Conservation (phyloP, 1,139 yeast genomes). For the Blastobotrys capitulatus region DNA sequence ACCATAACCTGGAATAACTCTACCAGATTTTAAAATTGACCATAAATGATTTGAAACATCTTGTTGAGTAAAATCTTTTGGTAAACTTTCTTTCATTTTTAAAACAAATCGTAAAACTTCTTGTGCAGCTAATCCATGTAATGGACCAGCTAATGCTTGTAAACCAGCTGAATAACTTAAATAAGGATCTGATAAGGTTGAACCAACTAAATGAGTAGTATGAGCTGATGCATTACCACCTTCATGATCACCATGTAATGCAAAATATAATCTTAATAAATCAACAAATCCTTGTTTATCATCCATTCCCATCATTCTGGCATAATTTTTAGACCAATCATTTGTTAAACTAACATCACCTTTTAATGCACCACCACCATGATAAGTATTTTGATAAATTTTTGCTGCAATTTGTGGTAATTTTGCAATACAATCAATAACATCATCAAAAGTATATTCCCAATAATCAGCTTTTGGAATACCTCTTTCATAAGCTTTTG, state of each 20-base stretch:
- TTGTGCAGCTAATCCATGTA: constrained; percentile 98
- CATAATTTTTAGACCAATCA: constrained; percentile 91
- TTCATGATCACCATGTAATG: constrained; percentile 97
- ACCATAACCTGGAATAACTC: constrained; percentile 98
- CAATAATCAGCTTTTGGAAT: constrained; percentile 84
- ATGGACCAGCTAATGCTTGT: constrained; percentile 97
- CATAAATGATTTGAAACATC: constrained; percentile 89
- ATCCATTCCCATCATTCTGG: constrained; percentile 78
- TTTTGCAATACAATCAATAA: constrained; percentile 82
- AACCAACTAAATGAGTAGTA: constrained; percentile 96
- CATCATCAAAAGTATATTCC: constrained; percentile 90
- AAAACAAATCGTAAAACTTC: constrained; percentile 93
- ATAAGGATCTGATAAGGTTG: constrained; percentile 92
- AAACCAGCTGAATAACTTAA: constrained; percentile 92
- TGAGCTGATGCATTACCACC: constrained; percentile 99
- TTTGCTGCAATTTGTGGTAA: constrained; percentile 90
- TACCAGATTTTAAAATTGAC: constrained; percentile 88
- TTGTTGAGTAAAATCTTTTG: constrained; percentile 65
- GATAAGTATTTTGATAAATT: constrained; percentile 86
- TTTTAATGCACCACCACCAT: constrained; percentile 66
- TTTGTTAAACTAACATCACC: constrained; percentile 65
- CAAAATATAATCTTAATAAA: constrained; percentile 86
- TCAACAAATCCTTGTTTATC: constrained; percentile 76
- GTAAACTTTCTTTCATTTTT: constrained; percentile 70
- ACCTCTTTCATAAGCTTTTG: constrained; percentile 87